Evolutionary conservation across 352 stramenopile genomes (phyloP).

Genomic region (Globisporangium barbulae): DNA sequence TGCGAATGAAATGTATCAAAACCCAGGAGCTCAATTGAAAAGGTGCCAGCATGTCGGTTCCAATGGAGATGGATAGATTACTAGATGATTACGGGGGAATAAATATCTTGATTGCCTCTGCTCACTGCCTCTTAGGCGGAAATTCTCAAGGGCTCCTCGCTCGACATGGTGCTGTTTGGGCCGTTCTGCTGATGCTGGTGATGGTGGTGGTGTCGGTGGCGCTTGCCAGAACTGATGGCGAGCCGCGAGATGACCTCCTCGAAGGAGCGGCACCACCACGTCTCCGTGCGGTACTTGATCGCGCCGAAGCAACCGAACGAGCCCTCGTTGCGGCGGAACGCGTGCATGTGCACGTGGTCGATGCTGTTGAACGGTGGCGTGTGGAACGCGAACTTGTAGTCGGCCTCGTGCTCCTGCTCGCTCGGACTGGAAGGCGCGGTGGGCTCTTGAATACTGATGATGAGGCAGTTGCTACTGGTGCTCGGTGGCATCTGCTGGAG

Average conservation of each 20-base stretch:
- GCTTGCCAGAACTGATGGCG: background rate
- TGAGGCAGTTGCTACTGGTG: background rate
- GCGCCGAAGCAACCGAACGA: slow-evolving; percentile 59
- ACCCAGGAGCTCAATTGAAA: background rate
- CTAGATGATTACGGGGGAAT: slow-evolving; percentile 2
- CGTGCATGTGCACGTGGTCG: slow-evolving; percentile 89
- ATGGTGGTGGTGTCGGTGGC: background rate
- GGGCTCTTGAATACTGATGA: background rate
- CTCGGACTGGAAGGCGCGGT: background rate
- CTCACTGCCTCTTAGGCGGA: slow-evolving; percentile 1
- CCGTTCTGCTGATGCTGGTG: slow-evolving; percentile 2
- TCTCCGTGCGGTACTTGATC: slow-evolving; percentile 85
- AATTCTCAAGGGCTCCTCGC: background rate
- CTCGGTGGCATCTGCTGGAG: slow-evolving; percentile 22
- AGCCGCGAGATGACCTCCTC: slow-evolving; percentile 64
- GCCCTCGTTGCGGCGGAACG: slow-evolving; percentile 58
- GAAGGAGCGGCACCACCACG: slow-evolving; percentile 86
- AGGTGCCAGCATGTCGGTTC: background rate
- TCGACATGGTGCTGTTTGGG: slow-evolving; percentile 1
- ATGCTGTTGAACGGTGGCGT: slow-evolving; percentile 88
- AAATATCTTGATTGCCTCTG: background rate
- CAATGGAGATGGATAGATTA: background rate
- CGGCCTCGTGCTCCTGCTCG: slow-evolving; percentile 23
- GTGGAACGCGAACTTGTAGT: slow-evolving; percentile 82
- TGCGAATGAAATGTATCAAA: background rate